Base-by-base conservation (phyloP, 805 yeast genomes). In the Zygotorulaspora chibaensis region DNA sequence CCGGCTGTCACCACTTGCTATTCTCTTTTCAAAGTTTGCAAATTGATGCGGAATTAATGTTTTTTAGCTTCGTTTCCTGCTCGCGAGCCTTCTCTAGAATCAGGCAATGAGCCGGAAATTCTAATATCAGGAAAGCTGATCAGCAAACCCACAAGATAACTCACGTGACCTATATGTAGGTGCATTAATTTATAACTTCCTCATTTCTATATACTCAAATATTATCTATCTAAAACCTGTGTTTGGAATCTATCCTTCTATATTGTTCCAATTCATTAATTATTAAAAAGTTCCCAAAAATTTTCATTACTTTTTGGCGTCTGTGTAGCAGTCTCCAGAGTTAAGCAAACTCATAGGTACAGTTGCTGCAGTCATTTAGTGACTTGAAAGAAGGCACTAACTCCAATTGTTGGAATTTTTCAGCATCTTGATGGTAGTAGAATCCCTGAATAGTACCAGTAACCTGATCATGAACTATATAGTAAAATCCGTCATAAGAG, bases 401-500 rank as follows among this genome's bases (percentile, higher is more conserved):
- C 52, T 80, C 87, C 54, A 89, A 71, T 56, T 85, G 85, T 67
- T 89, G 96, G 63, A 69, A 70, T 40, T 78, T 83, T 52, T 85
- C 95, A 1, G 90, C 82, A n/a, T 77, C 73, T 53, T 78, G 76
- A 64, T 88, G 95, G 69, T 81, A 90, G 63, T 90, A 90, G 39
- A 84, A 74, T 3, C 98, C 98, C 39, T 77, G 73, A 20, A 90
- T 78, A 6, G 79, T 69, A 6, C 96, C 96, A 2, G 83, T 80
- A 6, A 71, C 50, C 59, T 87, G 90, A 64, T 86, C 86, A 57
- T 89, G 81, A 35, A 88, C 87, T 25, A 89, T 79, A 62, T 89
- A 90, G 65, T 90, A 90, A 62, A 89, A 89, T 0, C 98, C 98
- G 35, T 89, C 96, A 64, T 83, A 90, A 2, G 95, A 84, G 0